Conservation (phyloP, 2,329 filamentous ascomycete species). For the Beauveria varroae region DNA sequence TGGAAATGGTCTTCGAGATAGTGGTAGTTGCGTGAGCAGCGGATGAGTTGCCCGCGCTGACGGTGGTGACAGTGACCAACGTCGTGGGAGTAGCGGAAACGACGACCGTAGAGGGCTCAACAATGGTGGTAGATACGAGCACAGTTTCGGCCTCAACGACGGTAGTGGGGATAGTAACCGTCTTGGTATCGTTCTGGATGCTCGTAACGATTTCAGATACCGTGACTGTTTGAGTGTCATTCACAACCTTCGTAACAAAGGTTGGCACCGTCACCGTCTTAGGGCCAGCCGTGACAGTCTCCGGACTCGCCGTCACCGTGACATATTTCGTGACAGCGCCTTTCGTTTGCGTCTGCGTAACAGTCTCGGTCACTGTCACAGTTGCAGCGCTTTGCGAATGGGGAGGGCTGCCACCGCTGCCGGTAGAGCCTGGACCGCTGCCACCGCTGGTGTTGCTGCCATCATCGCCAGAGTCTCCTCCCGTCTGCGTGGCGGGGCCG, state of each 20-base stretch:
- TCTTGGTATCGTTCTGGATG: neutral
- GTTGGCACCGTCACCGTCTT: neutral
- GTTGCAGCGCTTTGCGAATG: constrained; percentile 9
- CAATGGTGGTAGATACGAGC: neutral
- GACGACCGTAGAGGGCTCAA: constrained; percentile 23
- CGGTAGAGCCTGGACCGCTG: constrained; percentile 1
- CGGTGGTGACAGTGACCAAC: constrained; percentile 21
- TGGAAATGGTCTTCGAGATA: neutral
- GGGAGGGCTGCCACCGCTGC: constrained; percentile 8
- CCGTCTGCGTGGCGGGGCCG: constrained; percentile 9
- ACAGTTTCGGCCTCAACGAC: neutral
- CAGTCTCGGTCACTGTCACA: constrained; percentile 21
- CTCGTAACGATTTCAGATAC: constrained; percentile 10
- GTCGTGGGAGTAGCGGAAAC: constrained; percentile 19
- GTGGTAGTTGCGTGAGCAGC: neutral
- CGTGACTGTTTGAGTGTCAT: constrained; percentile 21
- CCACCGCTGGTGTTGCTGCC: constrained; percentile 17
- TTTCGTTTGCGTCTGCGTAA: constrained; percentile 26
- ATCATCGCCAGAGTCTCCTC: constrained; percentile 13
- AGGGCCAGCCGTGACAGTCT: constrained; percentile 14
- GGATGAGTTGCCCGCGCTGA: neutral
- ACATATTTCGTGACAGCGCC: constrained; percentile 21
- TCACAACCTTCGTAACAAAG: neutral
- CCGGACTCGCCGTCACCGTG: constrained; percentile 15
- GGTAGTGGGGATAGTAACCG: neutral